Evolutionary conservation across 2,329 filamentous ascomycete species (phyloP).

Genomic region (Penicillium sp.): DNA sequence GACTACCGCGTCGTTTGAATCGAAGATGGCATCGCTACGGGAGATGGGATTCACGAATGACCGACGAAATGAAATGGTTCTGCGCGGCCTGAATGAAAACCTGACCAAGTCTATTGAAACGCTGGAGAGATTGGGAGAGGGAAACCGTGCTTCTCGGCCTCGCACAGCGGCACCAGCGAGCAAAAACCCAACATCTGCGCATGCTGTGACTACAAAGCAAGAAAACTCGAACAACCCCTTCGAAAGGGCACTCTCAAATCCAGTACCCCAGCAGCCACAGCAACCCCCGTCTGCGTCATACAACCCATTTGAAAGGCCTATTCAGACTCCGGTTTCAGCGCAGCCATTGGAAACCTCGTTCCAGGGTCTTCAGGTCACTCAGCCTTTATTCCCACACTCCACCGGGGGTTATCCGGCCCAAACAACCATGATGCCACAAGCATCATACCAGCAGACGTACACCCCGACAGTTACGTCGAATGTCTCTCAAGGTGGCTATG

Average conservation of each 20-base stretch:
- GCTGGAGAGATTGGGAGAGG: slow-evolving; percentile 74
- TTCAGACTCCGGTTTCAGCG: slow-evolving; percentile 23
- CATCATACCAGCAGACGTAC: slow-evolving; percentile 39
- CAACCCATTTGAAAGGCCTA: slow-evolving; percentile 62
- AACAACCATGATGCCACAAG: slow-evolving; percentile 37
- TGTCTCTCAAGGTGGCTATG: slow-evolving; percentile 32
- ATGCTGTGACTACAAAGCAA: slow-evolving; percentile 28
- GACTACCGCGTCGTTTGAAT: slow-evolving; percentile 50
- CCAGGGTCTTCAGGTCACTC: slow-evolving; percentile 66
- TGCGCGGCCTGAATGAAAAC: slow-evolving; percentile 79
- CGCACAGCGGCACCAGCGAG: slow-evolving; percentile 47
- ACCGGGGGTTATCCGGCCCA: slow-evolving; percentile 57
- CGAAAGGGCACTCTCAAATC: slow-evolving; percentile 48
- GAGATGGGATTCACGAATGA: slow-evolving; percentile 92
- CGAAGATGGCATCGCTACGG: slow-evolving; percentile 68
- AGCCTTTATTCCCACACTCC: slow-evolving; percentile 67
- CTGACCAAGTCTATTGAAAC: slow-evolving; percentile 81
- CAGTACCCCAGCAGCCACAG: slow-evolving; percentile 25
- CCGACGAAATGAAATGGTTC: slow-evolving; percentile 69
- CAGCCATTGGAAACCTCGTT: slow-evolving; percentile 60
- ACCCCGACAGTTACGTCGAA: slow-evolving; percentile 40
- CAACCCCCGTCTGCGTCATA: slow-evolving; percentile 36
- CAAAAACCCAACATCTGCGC: slow-evolving; percentile 14
- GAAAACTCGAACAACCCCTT: slow-evolving; percentile 59
- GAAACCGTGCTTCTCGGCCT: slow-evolving; percentile 47